Conservation (phyloP, 129 eudicot genomes). For the Apium graveolens region DNA sequence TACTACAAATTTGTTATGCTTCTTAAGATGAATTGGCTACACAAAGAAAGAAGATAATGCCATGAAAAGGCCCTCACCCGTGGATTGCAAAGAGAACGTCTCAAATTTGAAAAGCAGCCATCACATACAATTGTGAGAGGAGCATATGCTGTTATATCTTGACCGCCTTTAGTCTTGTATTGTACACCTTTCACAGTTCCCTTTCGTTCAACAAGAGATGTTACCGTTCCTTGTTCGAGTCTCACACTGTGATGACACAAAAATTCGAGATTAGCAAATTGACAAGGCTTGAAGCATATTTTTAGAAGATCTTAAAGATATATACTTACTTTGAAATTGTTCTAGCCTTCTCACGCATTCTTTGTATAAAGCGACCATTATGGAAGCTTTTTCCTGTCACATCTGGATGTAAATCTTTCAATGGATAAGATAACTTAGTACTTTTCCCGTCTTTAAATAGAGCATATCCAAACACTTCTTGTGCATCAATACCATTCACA, state of each 20-base stretch:
- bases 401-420: background rate
- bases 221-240: slow-evolving; percentile 68
- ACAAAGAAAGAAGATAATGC: background rate
- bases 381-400: slow-evolving; percentile 17
- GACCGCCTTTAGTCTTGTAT: slow-evolving; percentile 31
- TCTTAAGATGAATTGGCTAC: background rate
- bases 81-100: slow-evolving; percentile 68
- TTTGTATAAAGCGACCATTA: slow-evolving; percentile 17
- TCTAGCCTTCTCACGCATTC: slow-evolving; percentile 16
- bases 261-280: background rate
- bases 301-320: background rate
- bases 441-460: slow-evolving; percentile 10
- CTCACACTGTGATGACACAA: slow-evolving; percentile 34
- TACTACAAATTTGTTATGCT: background rate
- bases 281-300: background rate
- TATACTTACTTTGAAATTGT: background rate
- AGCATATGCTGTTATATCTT: slow-evolving; percentile 26
- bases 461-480: slow-evolving; percentile 15
- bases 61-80: slow-evolving; percentile 31
- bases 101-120: slow-evolving; percentile 70
- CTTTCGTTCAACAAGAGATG: slow-evolving; percentile 57
- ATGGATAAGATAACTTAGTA: slow-evolving; percentile 7
- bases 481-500: slow-evolving; percentile 17
- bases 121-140: slow-evolving; percentile 76
- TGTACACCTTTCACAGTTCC: slow-evolving; percentile 59